Evolutionary conservation across 306 rosid species (phyloP).

Genomic region (Hippophae gyantsensis): DNA sequence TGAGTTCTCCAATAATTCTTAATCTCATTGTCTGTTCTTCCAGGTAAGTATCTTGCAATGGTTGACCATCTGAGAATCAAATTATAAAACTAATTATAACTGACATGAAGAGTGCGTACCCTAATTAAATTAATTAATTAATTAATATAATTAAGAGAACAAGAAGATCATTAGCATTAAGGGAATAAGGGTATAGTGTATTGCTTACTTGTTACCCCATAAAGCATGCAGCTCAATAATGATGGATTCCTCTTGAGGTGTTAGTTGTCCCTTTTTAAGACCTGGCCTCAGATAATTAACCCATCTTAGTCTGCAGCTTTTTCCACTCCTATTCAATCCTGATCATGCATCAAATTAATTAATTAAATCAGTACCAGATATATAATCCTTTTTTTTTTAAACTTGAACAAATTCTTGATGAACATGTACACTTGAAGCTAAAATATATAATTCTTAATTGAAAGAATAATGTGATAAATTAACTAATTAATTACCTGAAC

Average conservation of each 20-base stretch:
- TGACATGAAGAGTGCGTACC: too few relatives aligned
- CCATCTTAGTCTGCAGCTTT: constrained; percentile 81
- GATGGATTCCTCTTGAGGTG: constrained; percentile 54
- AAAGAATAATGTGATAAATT: not conserved
- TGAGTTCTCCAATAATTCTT: constrained; percentile 78
- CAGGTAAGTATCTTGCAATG: constrained; percentile 65
- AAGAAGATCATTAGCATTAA: not conserved
- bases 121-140: too few relatives aligned
- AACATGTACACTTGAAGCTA: too few relatives aligned
- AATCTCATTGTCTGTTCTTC: constrained; percentile 73
- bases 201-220: constrained; percentile 58
- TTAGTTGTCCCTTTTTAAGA: constrained; percentile 53
- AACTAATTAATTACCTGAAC: constrained; percentile 30
- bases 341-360: not conserved
- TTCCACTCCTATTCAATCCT: constrained; percentile 65
- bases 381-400: not conserved
- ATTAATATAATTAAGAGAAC: too few relatives aligned
- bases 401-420: too few relatives aligned
- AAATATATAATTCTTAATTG: not conserved
- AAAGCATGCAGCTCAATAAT: constrained; percentile 55
- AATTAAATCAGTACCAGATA: not conserved
- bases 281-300: constrained; percentile 75
- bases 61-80: constrained; percentile 52
- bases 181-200: not conserved
- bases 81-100: too few relatives aligned